Base-by-base conservation (phyloP, 23 red algal genomes). In the Gracilaria gracilis region DNA sequence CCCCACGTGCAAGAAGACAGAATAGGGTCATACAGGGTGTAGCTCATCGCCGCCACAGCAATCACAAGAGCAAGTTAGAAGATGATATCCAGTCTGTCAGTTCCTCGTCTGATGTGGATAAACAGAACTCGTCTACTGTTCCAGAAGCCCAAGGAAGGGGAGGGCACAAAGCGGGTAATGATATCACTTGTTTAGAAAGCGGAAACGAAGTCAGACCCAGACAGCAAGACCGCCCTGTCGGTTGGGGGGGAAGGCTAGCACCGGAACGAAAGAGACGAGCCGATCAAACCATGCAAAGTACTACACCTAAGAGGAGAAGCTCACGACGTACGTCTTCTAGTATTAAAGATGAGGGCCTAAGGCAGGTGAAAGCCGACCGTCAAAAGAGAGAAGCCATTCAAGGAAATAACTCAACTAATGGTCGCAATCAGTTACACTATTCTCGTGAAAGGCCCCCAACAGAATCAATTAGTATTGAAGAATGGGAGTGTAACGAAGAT, bases 31-130 rank as follows among this genome's bases (percentile, higher is more conserved):
- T 13, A 24, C 28, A 38, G 2, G 31, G 24, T 31, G n/a, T 32
- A 32, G 0, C 0, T 31, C 24, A 31, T 4, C 25, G 28, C 9
- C 17, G 31, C 20, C 64, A 14, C 27, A 19, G 16, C 2, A 69
- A 69, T 5, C 64, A 5, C 7, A 7, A 36, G 64, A 37, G 32
- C 31, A 69, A 15, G 16, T 2, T 38, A 34, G 64, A 31, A 13
- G 25, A 69, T 20, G 64, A 69, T 17, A 69, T 69, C 37, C 64
- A 69, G 19, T 37, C 64, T 5, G 32, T 69, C 15, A 69, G 64
- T 69, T 69, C 64, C 37, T 69, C 64, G 33, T 69, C 64, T 69
- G 64, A 69, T 2, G 64, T 69, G 16, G 64, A 69, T 7, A 8
- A 69, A 34, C 64, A 11, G 15, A 37, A 36, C 15, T 36, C 32